phyloP scores from a whole-genome alignment of 306 rosid genomes.

The Rosa chinensis region DNA sequence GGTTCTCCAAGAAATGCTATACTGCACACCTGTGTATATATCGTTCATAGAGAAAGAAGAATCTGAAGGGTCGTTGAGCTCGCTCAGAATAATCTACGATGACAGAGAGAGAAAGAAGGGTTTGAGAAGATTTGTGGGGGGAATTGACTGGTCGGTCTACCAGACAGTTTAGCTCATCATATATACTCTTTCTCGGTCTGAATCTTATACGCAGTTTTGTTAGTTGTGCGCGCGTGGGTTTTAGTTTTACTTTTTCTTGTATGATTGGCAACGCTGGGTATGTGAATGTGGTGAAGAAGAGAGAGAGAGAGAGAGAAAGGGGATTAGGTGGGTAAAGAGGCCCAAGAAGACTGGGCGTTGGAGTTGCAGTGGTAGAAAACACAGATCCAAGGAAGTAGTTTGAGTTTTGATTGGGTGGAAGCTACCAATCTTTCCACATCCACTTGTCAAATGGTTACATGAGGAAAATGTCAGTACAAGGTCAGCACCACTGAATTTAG shows the following conservation, averaged over 20 bases:
- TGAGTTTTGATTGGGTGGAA: not conserved
- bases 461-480: not conserved
- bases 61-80: constrained; percentile 49
- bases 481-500: not conserved
- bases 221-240: constrained; percentile 34
- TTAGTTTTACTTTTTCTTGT: not conserved
- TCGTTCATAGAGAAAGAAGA: not conserved
- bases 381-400: not conserved
- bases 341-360: constrained; percentile 43
- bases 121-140: not conserved
- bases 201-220: constrained; percentile 17
- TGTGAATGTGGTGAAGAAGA: not conserved
- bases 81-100: not conserved
- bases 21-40: not conserved
- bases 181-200: not conserved
- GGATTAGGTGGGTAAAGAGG: constrained; percentile 30
- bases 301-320: constrained; percentile 1
- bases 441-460: constrained; percentile 27
- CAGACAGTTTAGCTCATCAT: constrained; percentile 51
- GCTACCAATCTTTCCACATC: constrained; percentile 32
- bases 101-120: constrained; percentile 3
- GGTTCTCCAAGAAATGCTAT: constrained; percentile 30
- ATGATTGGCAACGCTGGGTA: not conserved
- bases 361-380: not conserved
- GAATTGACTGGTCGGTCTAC: constrained; percentile 82